Evolutionary conservation across 2,329 filamentous ascomycete species (phyloP).

Genomic region (Colletotrichum sidae): DNA sequence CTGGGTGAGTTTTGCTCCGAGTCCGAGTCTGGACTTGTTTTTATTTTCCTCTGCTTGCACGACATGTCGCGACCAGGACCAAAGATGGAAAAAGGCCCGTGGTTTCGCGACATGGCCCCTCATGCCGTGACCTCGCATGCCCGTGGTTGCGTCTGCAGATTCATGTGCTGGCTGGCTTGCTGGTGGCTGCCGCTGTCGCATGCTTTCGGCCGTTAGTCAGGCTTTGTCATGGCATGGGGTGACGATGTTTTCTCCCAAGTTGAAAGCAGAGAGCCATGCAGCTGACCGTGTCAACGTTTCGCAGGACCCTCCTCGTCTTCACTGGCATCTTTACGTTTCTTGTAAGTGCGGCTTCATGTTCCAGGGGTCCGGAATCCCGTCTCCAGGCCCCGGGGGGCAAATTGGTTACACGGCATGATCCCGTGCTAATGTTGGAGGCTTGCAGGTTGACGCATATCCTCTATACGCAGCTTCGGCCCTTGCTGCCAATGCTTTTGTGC

Average conservation of each 20-base stretch:
- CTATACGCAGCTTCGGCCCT: slow-evolving; percentile 81
- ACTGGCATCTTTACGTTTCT: slow-evolving; percentile 90
- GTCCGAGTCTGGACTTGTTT: neutral
- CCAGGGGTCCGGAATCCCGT: slow-evolving; percentile 36
- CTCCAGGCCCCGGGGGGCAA: slow-evolving; percentile 13
- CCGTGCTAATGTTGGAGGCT: slow-evolving; percentile 25
- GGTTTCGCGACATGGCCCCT: slow-evolving; percentile 17
- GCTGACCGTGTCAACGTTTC: slow-evolving; percentile 45
- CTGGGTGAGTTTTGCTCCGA: slow-evolving; percentile 65
- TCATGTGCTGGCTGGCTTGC: slow-evolving; percentile 15
- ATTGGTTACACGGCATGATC: slow-evolving; percentile 18
- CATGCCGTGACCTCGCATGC: slow-evolving; percentile 26
- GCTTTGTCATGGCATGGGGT: slow-evolving; percentile 44
- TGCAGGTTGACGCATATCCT: slow-evolving; percentile 79
- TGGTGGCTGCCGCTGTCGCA: neutral
- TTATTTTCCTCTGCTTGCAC: slow-evolving; percentile 27
- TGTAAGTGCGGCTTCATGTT: slow-evolving; percentile 59
- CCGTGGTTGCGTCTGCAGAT: slow-evolving; percentile 28
- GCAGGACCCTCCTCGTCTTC: slow-evolving; percentile 81
- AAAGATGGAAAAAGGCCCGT: slow-evolving; percentile 34
- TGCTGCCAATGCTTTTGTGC: slow-evolving; percentile 84
- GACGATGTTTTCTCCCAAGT: slow-evolving; percentile 43
- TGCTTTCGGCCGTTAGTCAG: slow-evolving; percentile 42
- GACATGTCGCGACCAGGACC: slow-evolving; percentile 32
- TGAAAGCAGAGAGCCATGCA: slow-evolving; percentile 43